Evolutionary conservation across 1,139 yeast species (phyloP).

Genomic region (Yamadazyma triangularis): DNA sequence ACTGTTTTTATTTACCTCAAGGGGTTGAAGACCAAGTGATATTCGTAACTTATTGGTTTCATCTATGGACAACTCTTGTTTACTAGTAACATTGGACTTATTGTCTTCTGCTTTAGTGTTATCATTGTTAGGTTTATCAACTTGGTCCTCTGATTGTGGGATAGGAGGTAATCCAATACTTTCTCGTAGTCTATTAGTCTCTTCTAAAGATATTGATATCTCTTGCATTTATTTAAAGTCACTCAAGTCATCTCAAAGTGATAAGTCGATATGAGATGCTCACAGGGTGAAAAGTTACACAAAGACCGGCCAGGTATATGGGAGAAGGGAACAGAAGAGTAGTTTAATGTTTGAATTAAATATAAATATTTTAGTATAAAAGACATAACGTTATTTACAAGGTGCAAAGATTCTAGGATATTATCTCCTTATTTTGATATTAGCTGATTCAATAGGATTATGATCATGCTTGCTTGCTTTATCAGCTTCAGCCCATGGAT

Average conservation of each 20-base stretch:
- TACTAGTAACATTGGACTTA: slow-evolving; percentile 3
- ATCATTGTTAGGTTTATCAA: slow-evolving; percentile 2
- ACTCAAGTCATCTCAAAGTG: too few relatives aligned
- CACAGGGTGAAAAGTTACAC: too few relatives aligned
- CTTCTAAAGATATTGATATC: slow-evolving; percentile 31
- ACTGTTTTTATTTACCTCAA: slow-evolving; percentile 17
- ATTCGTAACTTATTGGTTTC: slow-evolving; percentile 51
- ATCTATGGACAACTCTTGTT: slow-evolving; percentile 41
- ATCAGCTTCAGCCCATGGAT: slow-evolving; percentile 20
- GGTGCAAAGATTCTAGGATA: background rate
- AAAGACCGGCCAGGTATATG: too few relatives aligned
- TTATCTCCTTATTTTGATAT: slow-evolving; percentile 9
- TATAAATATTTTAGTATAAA: too few relatives aligned
- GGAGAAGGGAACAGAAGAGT: too few relatives aligned
- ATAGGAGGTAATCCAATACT: slow-evolving; percentile 28
- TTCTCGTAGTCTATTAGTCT: slow-evolving; percentile 34
- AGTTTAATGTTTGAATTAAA: too few relatives aligned
- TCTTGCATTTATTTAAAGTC: too few relatives aligned
- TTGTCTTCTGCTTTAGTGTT: background rate
- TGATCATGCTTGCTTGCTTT: slow-evolving; percentile 15
- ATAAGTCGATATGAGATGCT: too few relatives aligned
- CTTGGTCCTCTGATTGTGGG: too few relatives aligned
- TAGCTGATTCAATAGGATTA: slow-evolving; percentile 34
- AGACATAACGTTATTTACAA: too few relatives aligned
- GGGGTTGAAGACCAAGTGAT: slow-evolving; percentile 46